Evolutionary conservation across 2,329 filamentous ascomycete species (phyloP), one percentile per base, ranked within the genome.

Genomic region (Monosporascus cannonballus): DNA sequence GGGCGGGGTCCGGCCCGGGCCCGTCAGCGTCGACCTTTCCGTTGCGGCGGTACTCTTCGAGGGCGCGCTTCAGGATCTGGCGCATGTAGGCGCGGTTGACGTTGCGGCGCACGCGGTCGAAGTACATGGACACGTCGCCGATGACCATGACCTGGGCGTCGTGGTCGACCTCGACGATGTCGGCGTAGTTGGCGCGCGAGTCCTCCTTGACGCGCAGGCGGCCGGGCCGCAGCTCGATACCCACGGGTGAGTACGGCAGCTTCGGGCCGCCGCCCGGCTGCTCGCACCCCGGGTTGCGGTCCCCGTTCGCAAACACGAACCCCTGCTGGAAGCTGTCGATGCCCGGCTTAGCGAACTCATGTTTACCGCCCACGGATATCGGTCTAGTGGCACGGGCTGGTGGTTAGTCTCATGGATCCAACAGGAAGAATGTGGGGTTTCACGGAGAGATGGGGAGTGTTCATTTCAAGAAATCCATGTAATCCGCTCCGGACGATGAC

Each of bases 41-140:
- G 22, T 61, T 59, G 46, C 65, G 64, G 56, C 42, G 42, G 14
- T 70, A 70, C 48, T 68, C 66, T 46, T 67, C 65, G 25, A 70
- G 52, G 7, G 68, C 67, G 39, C 62, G 66, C 38, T 66, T 59
- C 36, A 70, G 58, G 22, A 67, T 65, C 53, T 69, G 67, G 25
- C 67, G 66, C 68, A 69, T 70, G 54, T 63, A 68, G 1, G 68
- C 68, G 58, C 69, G 69, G 60, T 70, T 70, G 60, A 69, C 67
- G 42, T 69, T 70, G 34, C 67, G 60, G 22, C 68, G 65, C 20
- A 70, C 63, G 15, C 68, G 61, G 55, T 70, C 68, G 54, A 70
- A 70, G 56, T 70, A 70, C 39, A 63, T 62, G n/a, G 64, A 65
- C 15, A 69, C 68, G 44, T 69, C 67, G 27, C 68, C 68, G 30